Evolutionary conservation across 495 filamentous ascomycete species (phyloP).

Genomic region (Barbatosphaeria neglecta): DNA sequence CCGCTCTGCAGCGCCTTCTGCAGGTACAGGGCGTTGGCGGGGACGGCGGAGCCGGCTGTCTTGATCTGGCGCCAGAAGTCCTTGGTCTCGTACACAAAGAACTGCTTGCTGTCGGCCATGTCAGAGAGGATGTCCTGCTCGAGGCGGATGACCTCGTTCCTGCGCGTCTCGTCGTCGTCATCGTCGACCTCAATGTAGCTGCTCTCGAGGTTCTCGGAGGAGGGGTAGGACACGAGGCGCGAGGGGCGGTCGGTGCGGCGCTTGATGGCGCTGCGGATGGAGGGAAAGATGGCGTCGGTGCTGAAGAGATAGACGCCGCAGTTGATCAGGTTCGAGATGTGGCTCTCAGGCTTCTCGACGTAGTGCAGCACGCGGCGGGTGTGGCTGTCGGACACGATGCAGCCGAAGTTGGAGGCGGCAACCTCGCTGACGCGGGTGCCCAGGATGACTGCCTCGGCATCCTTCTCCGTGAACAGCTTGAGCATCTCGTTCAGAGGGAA

Average conservation of each 20-base stretch:
- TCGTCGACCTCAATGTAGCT: conserved; percentile 66
- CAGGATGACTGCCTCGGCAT: conserved; percentile 94
- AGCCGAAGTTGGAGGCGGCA: conserved; percentile 90
- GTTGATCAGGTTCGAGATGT: conserved; percentile 98
- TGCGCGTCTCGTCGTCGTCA: conserved; percentile 55
- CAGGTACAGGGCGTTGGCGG: conserved; percentile 93
- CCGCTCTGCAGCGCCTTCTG: conserved; percentile 83
- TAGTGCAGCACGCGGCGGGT: conserved; percentile 96
- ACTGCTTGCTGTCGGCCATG: conserved; percentile 93
- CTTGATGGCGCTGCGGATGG: conserved; percentile 91
- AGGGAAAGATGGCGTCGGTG: conserved; percentile 91
- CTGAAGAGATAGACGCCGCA: conserved; percentile 97
- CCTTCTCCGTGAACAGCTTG: conserved; percentile 82
- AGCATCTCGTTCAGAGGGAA: conserved; percentile 96
- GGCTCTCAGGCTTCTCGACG: conserved; percentile 97
- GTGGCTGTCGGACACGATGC: conserved; percentile 91
- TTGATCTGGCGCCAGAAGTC: conserved; percentile 99
- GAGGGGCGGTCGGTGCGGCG: conserved; percentile 77
- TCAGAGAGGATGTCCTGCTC: conserved; percentile 97
- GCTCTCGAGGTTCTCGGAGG: conserved; percentile 81
- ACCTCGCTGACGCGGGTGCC: conserved; percentile 89
- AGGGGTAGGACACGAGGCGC: conserved; percentile 88
- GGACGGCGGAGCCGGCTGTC: conserved; percentile 93
- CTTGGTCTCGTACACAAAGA: conserved; percentile 97
- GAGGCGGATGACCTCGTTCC: conserved; percentile 82